Evolutionary conservation across 1,284 basidiomycete species (phyloP).

Genomic region (Tilletia caries): DNA sequence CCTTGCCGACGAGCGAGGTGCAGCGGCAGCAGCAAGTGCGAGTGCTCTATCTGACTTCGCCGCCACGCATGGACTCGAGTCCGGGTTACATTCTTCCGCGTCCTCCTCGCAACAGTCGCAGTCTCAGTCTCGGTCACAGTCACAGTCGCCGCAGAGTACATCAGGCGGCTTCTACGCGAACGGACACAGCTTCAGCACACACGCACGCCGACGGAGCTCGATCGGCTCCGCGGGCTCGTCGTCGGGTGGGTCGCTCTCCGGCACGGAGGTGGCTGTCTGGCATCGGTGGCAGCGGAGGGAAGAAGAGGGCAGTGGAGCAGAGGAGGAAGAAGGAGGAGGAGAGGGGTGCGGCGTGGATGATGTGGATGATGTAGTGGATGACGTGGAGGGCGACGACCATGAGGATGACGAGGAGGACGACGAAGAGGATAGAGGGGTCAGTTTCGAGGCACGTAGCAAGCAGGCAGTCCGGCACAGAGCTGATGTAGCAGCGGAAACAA

Average conservation of each 20-base stretch:
- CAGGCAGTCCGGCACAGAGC: too few species aligned
- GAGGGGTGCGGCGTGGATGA: slow-evolving; percentile 10
- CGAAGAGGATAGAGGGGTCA: too few species aligned
- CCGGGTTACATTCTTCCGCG: not conserved
- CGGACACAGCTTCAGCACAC: not conserved
- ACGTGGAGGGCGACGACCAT: too few species aligned
- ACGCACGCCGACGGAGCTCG: not conserved
- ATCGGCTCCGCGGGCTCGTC: too few species aligned
- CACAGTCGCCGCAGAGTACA: not conserved
- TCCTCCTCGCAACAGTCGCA: not conserved
- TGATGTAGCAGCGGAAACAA: too few species aligned
- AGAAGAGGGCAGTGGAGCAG: not conserved
- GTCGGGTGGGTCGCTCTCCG: not conserved
- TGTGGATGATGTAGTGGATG: not conserved
- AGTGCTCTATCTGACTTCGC: not conserved
- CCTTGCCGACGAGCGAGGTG: too few species aligned
- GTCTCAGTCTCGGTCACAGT: not conserved
- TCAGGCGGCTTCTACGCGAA: not conserved
- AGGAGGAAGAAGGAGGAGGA: not conserved
- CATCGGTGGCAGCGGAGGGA: too few species aligned
- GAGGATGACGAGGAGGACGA: too few species aligned
- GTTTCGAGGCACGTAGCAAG: slow-evolving; percentile 10
- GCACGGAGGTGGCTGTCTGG: not conserved
- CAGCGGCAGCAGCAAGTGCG: too few species aligned
- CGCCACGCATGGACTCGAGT: not conserved